Evolutionary conservation across 257 asterid species (phyloP).

Genomic region (Solanum tacnaense): DNA sequence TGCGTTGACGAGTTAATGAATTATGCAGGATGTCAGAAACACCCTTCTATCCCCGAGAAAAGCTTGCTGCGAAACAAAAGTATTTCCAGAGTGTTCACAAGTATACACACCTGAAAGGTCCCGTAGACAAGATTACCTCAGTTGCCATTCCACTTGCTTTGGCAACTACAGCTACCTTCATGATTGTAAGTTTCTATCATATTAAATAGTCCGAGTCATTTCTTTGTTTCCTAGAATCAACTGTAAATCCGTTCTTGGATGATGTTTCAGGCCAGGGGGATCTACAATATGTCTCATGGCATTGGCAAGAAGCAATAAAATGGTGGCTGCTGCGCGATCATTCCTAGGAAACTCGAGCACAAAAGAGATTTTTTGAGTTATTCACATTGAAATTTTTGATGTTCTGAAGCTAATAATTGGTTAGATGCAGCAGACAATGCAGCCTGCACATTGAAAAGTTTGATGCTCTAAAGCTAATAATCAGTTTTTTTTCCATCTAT

Average conservation of each 20-base stretch:
- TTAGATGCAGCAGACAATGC: background rate
- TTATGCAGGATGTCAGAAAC: slow-evolving; percentile 60
- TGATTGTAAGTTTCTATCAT: slow-evolving; percentile 45
- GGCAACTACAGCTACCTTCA: slow-evolving; percentile 35
- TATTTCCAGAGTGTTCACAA: slow-evolving; percentile 50
- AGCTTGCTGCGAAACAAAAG: slow-evolving; percentile 54
- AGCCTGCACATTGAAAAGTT: background rate
- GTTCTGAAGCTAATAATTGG: background rate
- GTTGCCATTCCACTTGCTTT: slow-evolving; percentile 62
- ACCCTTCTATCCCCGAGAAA: slow-evolving; percentile 72
- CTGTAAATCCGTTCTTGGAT: background rate
- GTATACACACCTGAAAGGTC: slow-evolving; percentile 51
- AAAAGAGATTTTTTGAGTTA: background rate
- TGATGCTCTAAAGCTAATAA: background rate
- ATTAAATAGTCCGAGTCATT: background rate
- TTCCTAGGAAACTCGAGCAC: background rate
- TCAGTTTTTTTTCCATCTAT: background rate
- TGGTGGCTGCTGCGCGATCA: background rate
- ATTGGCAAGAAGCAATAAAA: slow-evolving; percentile 73
- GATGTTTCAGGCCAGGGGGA: slow-evolving; percentile 52
- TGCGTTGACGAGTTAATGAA: background rate
- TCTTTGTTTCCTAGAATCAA: background rate
- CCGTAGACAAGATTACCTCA: slow-evolving; percentile 50
- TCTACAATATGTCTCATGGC: slow-evolving; percentile 77
- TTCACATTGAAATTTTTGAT: background rate